Conservation (phyloP, 2,329 filamentous ascomycete genomes). For the Colletotrichum lindemuthianum region DNA sequence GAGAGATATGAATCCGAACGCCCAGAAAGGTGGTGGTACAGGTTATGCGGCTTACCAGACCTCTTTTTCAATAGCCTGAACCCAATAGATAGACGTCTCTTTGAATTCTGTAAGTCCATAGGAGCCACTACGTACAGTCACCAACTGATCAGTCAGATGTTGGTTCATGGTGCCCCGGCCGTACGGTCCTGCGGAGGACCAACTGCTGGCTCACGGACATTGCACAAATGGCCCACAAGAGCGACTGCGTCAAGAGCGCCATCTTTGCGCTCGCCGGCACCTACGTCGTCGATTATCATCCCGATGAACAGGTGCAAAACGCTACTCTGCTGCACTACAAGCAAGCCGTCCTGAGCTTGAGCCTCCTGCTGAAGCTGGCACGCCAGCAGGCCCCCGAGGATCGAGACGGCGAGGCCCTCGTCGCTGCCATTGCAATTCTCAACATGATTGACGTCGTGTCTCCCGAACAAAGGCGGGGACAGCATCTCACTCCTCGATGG, state of each 20-base stretch:
- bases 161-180: slow-evolving; percentile 52
- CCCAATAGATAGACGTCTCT: slow-evolving; percentile 15
- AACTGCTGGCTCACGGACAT: slow-evolving; percentile 54
- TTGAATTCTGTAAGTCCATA: slow-evolving; percentile 31
- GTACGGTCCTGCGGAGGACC: slow-evolving; percentile 49
- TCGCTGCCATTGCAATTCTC: slow-evolving; percentile 41
- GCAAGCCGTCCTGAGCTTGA: slow-evolving; percentile 47
- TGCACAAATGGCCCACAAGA: slow-evolving; percentile 48
- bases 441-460: slow-evolving; percentile 42
- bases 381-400: slow-evolving; percentile 10
- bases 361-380: slow-evolving; percentile 7
- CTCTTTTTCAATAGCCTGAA: slow-evolving; percentile 11
- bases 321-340: slow-evolving; percentile 45
- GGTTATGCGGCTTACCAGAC: background rate
- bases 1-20: background rate
- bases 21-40: background rate
- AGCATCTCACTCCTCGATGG: slow-evolving; percentile 49
- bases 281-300: slow-evolving; percentile 53
- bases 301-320: slow-evolving; percentile 43
- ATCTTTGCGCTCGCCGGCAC: slow-evolving; percentile 53
- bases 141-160: slow-evolving; percentile 42
- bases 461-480: slow-evolving; percentile 47
- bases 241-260: slow-evolving; percentile 47
- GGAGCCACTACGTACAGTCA: background rate
- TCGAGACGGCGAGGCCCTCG: slow-evolving; percentile 22